Evolutionary conservation across 495 filamentous ascomycete genomes (phyloP), one percentile per base, ranked within the genome.

Genomic region (Aspergillus coremiiformis): DNA sequence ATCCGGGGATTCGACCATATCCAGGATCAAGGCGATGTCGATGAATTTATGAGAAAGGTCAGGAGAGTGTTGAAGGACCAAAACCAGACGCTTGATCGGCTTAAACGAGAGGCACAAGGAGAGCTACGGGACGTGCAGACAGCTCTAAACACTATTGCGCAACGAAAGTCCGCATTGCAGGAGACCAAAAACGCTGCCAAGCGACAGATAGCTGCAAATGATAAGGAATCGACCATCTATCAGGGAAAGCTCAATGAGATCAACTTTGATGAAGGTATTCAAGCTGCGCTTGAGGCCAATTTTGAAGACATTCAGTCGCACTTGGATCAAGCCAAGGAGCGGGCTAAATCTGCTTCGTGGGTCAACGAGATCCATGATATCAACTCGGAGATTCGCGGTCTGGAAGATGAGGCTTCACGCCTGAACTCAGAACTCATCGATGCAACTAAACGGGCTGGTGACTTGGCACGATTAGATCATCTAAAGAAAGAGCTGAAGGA

Each of bases 1-100:
- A 85, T 97, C 49, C 83, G 86, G 19, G 91, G 90, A 0, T 92
- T 88, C 59, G 88, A 95, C 47, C 78, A 79, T 9, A 81, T 90
- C 33, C 68, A 96, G 46, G 83, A 85, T 46, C 89, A 94, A 50
- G 67, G 68, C 3, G 80, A 84, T 35, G 83, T 96, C 22, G 68
- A 78, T 21, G 77, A 83, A 23, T 96, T 96, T 66, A 86, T 89
- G 67, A 80, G 79, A 23, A 84, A 84, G 55, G 79, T 96, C 42
- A 74, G 77, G n/a, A 89, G 82, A 59, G 71, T 87, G 35, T 70
- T 84, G 5, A 79, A 77, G 54, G 93, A 96, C 32, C 91, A 93
- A 61, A 87, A 83, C 52, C 78, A 80, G 11, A 74, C 83, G 7
- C 69, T 96, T 9, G 89, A 94, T 33, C 81, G 79, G 23, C 73